Evolutionary conservation across 768 basidiomycete genomes (phyloP), one percentile per base, ranked within the genome.

Genomic region (Zangia roseola): DNA sequence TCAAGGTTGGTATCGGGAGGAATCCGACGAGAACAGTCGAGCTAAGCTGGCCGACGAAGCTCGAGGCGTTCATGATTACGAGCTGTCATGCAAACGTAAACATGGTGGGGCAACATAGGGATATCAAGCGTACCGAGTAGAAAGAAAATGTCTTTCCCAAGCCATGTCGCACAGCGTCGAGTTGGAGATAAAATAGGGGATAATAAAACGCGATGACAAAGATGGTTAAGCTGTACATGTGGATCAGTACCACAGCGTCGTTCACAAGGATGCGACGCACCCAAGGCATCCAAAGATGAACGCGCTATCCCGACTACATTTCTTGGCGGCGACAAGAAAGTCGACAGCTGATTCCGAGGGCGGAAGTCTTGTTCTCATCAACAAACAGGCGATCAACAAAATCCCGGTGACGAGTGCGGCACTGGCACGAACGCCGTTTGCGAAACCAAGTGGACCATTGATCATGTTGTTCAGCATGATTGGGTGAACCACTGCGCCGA

Each of bases 401-500:
- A 74, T 54, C 2, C 58, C 75, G 9, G 67, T 61, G 31, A 74
- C 54, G 17, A 80, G 53, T 34, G 56, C 71, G 0, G 74, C 77
- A 45, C 69, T 75, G 13, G 66, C 70, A 4, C 76, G 69, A 19
- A 73, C 72, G 16, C 72, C 71, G 26, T 67, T 71, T 13, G 64
- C 68, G 36, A 81, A 75, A 4, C 84, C 81, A 14, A 76, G 67
- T 3, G 54, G 55, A 4, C 75, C 73, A 47, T 73, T 75, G 50
- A 44, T 53, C 3, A 57, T 67, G 33, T 74, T 70, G 58, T 87
- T 86, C 19, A 88, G 68, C 70, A 84, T 75, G 55, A 84, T 82
- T 3, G 82, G 80, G 49, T 83, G 81, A 9, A 86, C 57, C 20
- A 79, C 71, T 10, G 80, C 82, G 3, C 85, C 84, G 13, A 82